phyloP scores from a whole-genome alignment of 495 filamentous ascomycete genomes.

The Podospora australis region DNA sequence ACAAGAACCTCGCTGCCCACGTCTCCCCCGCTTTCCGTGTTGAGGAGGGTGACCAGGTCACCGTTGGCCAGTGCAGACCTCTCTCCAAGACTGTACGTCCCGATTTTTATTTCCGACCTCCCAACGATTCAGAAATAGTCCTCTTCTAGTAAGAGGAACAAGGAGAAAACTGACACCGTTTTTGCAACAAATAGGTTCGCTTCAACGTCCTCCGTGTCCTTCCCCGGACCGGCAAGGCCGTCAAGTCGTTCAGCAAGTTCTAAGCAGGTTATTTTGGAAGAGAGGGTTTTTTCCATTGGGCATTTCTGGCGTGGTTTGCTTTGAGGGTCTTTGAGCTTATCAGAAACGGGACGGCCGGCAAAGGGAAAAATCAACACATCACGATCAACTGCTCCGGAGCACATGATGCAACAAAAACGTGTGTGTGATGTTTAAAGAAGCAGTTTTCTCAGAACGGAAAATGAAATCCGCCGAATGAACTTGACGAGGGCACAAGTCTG shows the following conservation, averaged over 20 bases:
- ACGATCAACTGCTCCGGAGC: constrained; percentile 29
- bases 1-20: constrained; percentile 99
- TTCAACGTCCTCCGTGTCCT: constrained; percentile 99
- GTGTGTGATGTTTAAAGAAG: constrained; percentile 31
- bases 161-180: constrained; percentile 11
- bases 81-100: constrained; percentile 93
- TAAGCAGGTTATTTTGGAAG: constrained; percentile 44
- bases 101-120: background rate
- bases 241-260: constrained; percentile 98
- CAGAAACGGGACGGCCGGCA: constrained; percentile 43
- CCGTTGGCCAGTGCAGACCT: constrained; percentile 97
- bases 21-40: constrained; percentile 99
- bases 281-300: constrained; percentile 34
- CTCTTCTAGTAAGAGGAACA: background rate
- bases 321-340: constrained; percentile 44
- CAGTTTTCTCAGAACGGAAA: constrained; percentile 35
- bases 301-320: constrained; percentile 48
- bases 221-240: constrained; percentile 89
- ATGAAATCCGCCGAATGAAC: constrained; percentile 33
- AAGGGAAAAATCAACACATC: constrained; percentile 28
- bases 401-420: constrained; percentile 16
- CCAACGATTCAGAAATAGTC: background rate
- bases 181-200: constrained; percentile 58
- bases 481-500: constrained; percentile 14
- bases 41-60: constrained; percentile 97